Evolutionary conservation across 192 early-diverging fungal species (phyloP), one percentile per base, ranked within the genome.

Genomic region (Diversispora eburnea): DNA sequence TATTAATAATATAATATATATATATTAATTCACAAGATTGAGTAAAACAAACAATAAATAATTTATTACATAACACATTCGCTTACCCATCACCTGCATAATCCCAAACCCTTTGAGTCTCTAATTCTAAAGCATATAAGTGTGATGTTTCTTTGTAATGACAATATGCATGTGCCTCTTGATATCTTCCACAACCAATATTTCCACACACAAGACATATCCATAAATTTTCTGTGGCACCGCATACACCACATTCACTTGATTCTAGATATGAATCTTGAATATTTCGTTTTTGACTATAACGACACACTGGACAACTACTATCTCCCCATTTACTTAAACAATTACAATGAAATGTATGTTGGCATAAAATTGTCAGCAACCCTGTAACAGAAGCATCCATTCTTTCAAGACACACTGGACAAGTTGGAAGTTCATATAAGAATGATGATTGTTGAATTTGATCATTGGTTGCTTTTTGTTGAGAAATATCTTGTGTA

Each of bases 81-180:
- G 8, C 70, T 54, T 58, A 91, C 56, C 94, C 96, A 77, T 99
- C 97, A 5, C 96, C 93, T 1, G 88, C 91, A 81, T 99, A 99
- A 77, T 99, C 97, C 97, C 97, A 99, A 56, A 99, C 96, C 3
- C 94, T 79, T 80, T 99, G 97, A 12, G 94, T 98, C 62, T 93
- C 94, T 12, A 98, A 83, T 76, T 99, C 96, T 72, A 99, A 78
- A 17, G 95, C 86, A 78, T 95, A 99, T 5, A 93, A 79, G 76
- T 99, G 97, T 39, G 83, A 77, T 4, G 94, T 95, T 45, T 88
- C 87, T 56, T 78, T 82, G 76, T 92, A 99, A 76, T 99, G 97
- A 45, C 83, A 81, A 59, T 93, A 91, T 0, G 97, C 97, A 75
- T 98, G 96, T 20, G 85, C 94, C 19, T 87, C 86, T 57, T 91